phyloP scores from a whole-genome alignment of 2,329 filamentous ascomycete genomes.

The Botrytis pseudocinerea region DNA sequence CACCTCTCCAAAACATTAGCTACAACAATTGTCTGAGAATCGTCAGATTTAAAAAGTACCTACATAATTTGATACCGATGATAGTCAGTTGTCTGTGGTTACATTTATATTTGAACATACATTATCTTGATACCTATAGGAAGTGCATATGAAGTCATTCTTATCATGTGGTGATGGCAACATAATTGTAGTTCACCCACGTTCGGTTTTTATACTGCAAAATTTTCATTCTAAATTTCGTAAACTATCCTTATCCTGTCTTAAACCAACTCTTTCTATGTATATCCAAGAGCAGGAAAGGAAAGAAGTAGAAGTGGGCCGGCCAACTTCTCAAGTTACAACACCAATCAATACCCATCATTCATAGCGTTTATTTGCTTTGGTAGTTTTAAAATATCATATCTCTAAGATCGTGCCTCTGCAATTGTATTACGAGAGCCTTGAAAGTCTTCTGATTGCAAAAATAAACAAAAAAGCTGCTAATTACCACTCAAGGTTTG shows the following conservation, averaged over 20 bases:
- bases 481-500: conserved; percentile 38
- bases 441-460: background rate
- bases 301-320: too few relatives aligned
- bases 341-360: background rate
- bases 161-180: background rate
- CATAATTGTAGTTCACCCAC: background rate
- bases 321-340: background rate
- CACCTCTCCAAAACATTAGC: background rate
- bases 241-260: background rate
- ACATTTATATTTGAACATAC: background rate
- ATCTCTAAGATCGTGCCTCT: background rate
- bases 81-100: background rate
- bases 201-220: background rate
- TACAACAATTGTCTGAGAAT: background rate
- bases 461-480: background rate
- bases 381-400: background rate
- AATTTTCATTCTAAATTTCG: background rate
- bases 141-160: background rate
- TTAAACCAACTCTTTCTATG: background rate
- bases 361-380: background rate
- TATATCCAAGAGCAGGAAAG: background rate
- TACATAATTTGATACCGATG: background rate
- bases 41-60: background rate
- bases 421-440: background rate
- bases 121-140: background rate